A percentile compares a stretch with the other conserved stretches of the same genome.
Evolutionary conservation across 1,284 basidiomycete species (phyloP).

Genomic region (Tremellales sp.): DNA sequence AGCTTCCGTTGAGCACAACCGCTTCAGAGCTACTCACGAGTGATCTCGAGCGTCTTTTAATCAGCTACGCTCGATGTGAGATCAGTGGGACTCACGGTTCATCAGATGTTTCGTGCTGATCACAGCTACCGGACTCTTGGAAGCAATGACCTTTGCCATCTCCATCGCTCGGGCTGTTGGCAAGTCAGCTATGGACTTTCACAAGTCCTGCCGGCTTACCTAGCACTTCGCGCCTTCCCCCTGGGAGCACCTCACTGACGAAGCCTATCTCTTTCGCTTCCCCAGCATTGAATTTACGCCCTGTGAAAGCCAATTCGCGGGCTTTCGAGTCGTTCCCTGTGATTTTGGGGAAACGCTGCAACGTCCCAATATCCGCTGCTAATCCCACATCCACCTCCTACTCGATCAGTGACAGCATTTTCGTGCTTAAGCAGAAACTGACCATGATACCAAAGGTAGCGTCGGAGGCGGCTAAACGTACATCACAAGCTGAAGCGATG

Average conservation of each 20-base stretch:
- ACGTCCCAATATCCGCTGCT: constrained; percentile 84
- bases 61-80: background rate
- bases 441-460: constrained; percentile 74
- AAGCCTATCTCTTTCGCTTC: constrained; percentile 75
- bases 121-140: constrained; percentile 78
- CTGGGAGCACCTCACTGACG: constrained; percentile 68
- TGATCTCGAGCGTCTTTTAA: constrained; percentile 68
- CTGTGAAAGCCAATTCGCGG: constrained; percentile 75
- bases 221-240: constrained; percentile 57
- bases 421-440: constrained; percentile 8
- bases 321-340: constrained; percentile 74
- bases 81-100: constrained; percentile 36
- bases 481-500: constrained; percentile 73
- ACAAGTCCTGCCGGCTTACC: constrained; percentile 21
- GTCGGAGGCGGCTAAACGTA: constrained; percentile 67
- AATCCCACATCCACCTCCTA: constrained; percentile 90
- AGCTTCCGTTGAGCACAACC: background rate
- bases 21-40: too few species aligned
- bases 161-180: constrained; percentile 57
- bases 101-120: constrained; percentile 73
- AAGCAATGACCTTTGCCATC: constrained; percentile 64
- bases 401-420: background rate
- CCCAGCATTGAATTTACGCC: constrained; percentile 62
- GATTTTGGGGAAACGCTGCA: constrained; percentile 79
- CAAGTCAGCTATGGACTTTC: background rate